Conservation (phyloP, 768 basidiomycete species). For the Clitopilus hobsonii region DNA sequence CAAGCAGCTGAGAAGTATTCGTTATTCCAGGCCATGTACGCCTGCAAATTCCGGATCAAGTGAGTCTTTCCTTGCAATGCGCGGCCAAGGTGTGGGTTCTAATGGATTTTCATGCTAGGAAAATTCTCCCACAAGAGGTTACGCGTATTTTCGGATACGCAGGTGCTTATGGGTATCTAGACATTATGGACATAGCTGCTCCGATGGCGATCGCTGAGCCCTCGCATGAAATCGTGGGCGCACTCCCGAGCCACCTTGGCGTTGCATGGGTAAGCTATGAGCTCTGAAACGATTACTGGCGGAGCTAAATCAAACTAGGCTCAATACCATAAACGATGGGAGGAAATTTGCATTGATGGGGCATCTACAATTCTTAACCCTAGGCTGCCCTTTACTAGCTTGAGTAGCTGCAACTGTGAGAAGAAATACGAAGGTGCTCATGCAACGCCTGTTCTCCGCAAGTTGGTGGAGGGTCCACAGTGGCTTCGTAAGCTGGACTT, state of each 20-base stretch:
- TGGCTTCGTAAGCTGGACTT: no score
- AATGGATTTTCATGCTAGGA: not conserved
- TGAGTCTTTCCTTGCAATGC: not conserved
- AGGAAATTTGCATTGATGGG: not conserved
- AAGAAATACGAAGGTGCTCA: no score
- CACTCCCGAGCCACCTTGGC: not conserved
- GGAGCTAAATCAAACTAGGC: not conserved
- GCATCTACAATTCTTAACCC: no score
- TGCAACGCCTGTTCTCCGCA: no score
- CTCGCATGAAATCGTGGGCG: not conserved
- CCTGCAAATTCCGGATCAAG: slow-evolving; percentile 9
- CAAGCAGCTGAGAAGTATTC: slow-evolving; percentile 10
- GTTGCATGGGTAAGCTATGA: not conserved
- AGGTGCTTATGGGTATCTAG: not conserved
- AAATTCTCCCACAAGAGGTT: not conserved
- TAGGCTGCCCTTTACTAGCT: no score
- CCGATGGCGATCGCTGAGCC: not conserved
- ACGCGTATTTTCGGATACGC: not conserved
- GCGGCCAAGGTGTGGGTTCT: no score
- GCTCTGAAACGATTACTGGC: not conserved
- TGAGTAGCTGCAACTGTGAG: no score
- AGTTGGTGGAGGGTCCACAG: no score
- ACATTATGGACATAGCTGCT: not conserved
- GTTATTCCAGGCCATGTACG: slow-evolving; percentile 6
- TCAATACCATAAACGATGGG: not conserved